Evolutionary conservation across 148 eudicot genomes (phyloP).

Genomic region (Chenopodium suecicum): DNA sequence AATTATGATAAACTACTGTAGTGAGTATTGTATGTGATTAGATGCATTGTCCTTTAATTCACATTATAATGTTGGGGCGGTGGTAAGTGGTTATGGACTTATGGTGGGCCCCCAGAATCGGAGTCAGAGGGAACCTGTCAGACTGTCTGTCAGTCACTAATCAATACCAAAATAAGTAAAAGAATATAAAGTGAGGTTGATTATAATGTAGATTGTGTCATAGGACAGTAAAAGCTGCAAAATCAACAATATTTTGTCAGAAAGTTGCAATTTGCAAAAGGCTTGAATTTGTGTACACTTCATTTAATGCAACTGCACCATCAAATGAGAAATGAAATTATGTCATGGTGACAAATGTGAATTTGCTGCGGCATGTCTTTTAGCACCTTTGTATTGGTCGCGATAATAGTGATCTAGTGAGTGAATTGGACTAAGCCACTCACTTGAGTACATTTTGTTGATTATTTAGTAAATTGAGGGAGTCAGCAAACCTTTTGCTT

Average conservation of each 20-base stretch:
- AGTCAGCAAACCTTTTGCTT: not conserved
- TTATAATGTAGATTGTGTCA: constrained; percentile 2
- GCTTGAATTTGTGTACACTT: not conserved
- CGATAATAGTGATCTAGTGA: not conserved
- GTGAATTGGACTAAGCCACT: not conserved
- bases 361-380: not conserved
- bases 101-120: not conserved
- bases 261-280: not conserved
- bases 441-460: not conserved
- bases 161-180: not conserved
- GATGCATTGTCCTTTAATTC: too few relatives aligned
- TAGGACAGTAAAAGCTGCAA: not conserved
- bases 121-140: not conserved
- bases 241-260: not conserved
- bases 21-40: not conserved
- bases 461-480: not conserved
- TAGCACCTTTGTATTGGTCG: not conserved
- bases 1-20: not conserved
- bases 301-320: not conserved
- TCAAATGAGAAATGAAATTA: not conserved
- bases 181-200: not conserved
- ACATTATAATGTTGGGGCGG: not conserved
- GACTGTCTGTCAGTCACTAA: not conserved
- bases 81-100: constrained; percentile 8
- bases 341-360: not conserved